Evolutionary conservation across 768 basidiomycete species (phyloP), one percentile per base, ranked within the genome.

Genomic region (Calocybe gangraenosa): DNA sequence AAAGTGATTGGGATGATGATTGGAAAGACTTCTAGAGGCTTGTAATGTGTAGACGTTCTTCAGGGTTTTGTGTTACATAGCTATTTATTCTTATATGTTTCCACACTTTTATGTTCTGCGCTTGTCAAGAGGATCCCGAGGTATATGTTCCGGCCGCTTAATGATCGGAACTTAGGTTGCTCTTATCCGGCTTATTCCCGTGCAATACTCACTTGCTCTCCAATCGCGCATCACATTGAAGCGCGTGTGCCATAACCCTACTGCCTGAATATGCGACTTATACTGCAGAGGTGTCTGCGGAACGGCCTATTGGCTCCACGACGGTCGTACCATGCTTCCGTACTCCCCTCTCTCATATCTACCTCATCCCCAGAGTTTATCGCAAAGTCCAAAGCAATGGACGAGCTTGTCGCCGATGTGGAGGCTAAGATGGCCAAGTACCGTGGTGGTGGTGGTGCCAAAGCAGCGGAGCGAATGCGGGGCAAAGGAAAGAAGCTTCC

Each of bases 401-500:
- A 85, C 46, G 67, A 64, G 18, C 67, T 91, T 17, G 78, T 92
- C 3, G 68, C 73, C 0, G 81, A 86, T 46, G 53, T 90, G 10
- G 81, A 87, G 44, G 57, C 63, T 11, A 86, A 79, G 61, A 65
- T 79, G 39, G 74, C 78, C 0, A 63, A 65, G 8, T 81, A 77
- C 41, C 75, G 84, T 55, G 68, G 69, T 22, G 92, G 92, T 17
- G 92, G 92, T 25, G 85, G 90, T 18, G 54, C 69, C 10, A 90
- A 83, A 61, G 85, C 89, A 19, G 77, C 78, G 23, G 81, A 83
- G 50, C 73, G 85, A 28, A 87, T 90, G 82, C 69, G 73, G 54
- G 76, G 69, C 56, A 83, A 82, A 60, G 87, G 92, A 1, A 94
- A 94, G 73, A 79, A 77, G 56, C 65, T 92, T 10, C 91, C 92